Conservation (phyloP, 1,284 basidiomycete genomes). For the Ustilago curta region DNA sequence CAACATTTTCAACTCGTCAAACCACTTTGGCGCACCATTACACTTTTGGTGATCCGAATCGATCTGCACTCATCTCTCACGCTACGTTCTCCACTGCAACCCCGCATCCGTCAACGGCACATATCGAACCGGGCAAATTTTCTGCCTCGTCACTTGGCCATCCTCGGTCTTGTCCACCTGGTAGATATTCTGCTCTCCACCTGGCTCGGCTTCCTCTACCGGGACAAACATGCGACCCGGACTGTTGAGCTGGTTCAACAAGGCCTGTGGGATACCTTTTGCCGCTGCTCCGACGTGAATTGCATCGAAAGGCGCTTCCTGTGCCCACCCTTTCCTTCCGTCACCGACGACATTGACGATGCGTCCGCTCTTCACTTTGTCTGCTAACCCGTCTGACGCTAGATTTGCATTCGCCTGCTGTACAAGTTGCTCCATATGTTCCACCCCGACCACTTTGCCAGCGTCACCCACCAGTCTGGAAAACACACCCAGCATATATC, state of each 20-base stretch:
- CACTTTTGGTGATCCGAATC: not conserved
- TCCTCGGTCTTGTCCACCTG: constrained; percentile 74
- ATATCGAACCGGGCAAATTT: constrained; percentile 81
- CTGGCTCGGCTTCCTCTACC: constrained; percentile 74
- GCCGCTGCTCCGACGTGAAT: constrained; percentile 96
- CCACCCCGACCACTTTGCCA: constrained; percentile 83
- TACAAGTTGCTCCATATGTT: constrained; percentile 76
- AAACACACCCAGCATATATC: constrained; percentile 65
- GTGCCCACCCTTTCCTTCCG: constrained; percentile 74
- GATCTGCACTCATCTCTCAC: too few relatives aligned
- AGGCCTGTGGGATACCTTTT: constrained; percentile 73
- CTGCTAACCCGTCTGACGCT: constrained; percentile 76
- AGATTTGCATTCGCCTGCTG: constrained; percentile 80
- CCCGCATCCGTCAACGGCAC: constrained; percentile 61
- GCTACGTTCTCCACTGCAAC: constrained; percentile 41
- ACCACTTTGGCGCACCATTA: too few relatives aligned
- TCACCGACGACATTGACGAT: constrained; percentile 78
- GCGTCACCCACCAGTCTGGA: constrained; percentile 49
- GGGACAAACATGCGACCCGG: constrained; percentile 96
- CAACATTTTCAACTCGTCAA: not conserved
- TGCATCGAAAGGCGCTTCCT: constrained; percentile 80
- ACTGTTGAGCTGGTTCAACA: constrained; percentile 80
- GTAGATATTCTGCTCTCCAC: constrained; percentile 50
- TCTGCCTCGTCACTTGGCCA: constrained; percentile 77
- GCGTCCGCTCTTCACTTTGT: constrained; percentile 75